These are phyloP conservation scores for Emericellopsis terricola DNA, from an alignment of 495 filamentous ascomycete genomes.

Conservation along the genomic window DNA sequence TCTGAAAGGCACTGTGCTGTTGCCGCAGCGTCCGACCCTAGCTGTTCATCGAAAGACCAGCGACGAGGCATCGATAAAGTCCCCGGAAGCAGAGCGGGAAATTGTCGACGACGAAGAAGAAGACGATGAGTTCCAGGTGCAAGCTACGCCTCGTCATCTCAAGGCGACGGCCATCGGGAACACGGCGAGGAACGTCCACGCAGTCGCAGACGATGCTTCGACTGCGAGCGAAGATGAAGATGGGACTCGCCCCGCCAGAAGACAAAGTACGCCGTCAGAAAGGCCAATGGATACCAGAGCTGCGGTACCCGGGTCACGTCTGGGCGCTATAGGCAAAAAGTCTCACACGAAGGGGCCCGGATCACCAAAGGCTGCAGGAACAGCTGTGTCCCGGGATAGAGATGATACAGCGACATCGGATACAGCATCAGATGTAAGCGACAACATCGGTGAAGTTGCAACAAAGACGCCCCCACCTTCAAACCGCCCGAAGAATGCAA, in stretches of 20 bases:
- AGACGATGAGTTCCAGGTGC: slow-evolving; percentile 32
- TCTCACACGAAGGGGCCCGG: too few relatives aligned
- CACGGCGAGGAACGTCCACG: slow-evolving; percentile 5
- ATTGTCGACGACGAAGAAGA: slow-evolving; percentile 10
- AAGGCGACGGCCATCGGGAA: slow-evolving; percentile 5
- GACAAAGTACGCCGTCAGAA: background rate
- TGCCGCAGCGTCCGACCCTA: slow-evolving; percentile 1
- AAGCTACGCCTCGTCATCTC: slow-evolving; percentile 22
- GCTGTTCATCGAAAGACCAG: too few relatives aligned
- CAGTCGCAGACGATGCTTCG: slow-evolving; percentile 8
- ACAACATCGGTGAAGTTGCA: slow-evolving; percentile 21
- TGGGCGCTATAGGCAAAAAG: background rate
- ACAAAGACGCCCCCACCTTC: background rate
- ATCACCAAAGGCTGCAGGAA: slow-evolving; percentile 1
- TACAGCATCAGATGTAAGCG: slow-evolving; percentile 22
- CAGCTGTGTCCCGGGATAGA: slow-evolving; percentile 4
- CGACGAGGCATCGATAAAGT: too few relatives aligned
- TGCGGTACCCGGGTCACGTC: slow-evolving; percentile 5
- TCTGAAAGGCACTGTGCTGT: background rate
- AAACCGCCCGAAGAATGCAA: too few relatives aligned
- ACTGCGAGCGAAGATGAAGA: slow-evolving; percentile 10
- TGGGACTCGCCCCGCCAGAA: too few relatives aligned
- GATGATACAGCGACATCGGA: slow-evolving; percentile 18
- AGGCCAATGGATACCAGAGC: slow-evolving; percentile 2
- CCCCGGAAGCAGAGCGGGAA: too few relatives aligned